Percentiles rank a stretch among this genome's conserved stretches.
Evolutionary conservation across 768 basidiomycete genomes (phyloP).

Genomic region (Suillus lakei): DNA sequence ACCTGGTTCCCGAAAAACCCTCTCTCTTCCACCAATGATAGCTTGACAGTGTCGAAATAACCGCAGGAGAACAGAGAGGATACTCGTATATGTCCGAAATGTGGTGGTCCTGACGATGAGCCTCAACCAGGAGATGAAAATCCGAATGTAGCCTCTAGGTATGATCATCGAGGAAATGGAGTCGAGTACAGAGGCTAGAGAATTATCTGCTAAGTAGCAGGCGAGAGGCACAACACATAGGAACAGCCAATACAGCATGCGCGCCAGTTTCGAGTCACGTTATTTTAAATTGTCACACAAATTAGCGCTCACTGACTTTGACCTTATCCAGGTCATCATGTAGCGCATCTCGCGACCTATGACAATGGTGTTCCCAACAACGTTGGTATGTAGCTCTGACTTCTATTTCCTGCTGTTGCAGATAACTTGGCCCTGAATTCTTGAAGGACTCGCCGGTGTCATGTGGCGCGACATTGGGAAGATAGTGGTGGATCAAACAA

Average conservation of each 20-base stretch:
- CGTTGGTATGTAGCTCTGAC: conserved; percentile 57
- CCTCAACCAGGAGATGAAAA: background rate
- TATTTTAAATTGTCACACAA: too few species aligned
- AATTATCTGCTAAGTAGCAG: background rate
- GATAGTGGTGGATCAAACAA: conserved; percentile 65
- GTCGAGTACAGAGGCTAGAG: background rate
- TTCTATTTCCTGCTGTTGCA: background rate
- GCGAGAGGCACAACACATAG: too few species aligned
- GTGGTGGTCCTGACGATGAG: background rate
- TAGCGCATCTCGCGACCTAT: too few species aligned
- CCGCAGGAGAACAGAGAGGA: background rate
- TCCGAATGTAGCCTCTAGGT: background rate
- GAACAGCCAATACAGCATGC: background rate
- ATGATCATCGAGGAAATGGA: background rate
- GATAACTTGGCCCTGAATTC: too few species aligned
- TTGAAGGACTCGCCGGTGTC: background rate
- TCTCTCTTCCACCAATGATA: background rate
- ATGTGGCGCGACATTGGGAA: conserved; percentile 95
- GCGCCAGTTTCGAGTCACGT: background rate
- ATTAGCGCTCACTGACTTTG: too few species aligned
- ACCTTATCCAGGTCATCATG: too few species aligned
- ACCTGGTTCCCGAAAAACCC: background rate
- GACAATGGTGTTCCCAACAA: too few species aligned
- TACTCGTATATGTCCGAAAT: background rate
- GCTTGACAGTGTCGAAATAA: background rate